Evolutionary conservation across 2,329 filamentous ascomycete species (phyloP).

Genomic region (Penicillium corylophilum): DNA sequence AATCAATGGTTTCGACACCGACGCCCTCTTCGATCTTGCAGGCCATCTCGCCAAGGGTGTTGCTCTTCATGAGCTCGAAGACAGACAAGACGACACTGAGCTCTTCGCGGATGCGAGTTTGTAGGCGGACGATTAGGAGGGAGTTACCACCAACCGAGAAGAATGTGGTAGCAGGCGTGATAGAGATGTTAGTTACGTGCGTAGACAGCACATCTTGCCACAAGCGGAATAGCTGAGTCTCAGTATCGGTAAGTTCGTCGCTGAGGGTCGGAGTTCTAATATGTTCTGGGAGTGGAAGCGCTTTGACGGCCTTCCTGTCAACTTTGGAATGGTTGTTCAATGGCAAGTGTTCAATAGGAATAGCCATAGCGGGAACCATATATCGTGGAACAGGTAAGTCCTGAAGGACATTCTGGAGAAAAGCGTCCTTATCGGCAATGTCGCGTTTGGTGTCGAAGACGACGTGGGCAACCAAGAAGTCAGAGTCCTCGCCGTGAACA

Average conservation of each 20-base stretch:
- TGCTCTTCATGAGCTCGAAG: constrained; percentile 39
- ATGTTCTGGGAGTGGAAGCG: constrained; percentile 6
- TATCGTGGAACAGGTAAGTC: constrained; percentile 33
- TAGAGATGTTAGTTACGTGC: not conserved
- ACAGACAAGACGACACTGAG: constrained; percentile 37
- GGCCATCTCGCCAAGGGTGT: constrained; percentile 45
- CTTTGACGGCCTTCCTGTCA: constrained; percentile 24
- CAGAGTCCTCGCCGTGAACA: not conserved
- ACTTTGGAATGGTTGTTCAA: constrained; percentile 27
- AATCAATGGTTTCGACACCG: constrained; percentile 32
- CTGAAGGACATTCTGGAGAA: constrained; percentile 17
- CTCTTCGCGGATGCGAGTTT: constrained; percentile 30
- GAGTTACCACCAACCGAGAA: constrained; percentile 32
- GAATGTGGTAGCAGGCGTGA: constrained; percentile 12
- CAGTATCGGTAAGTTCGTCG: constrained; percentile 1
- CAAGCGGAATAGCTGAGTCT: constrained; percentile 3
- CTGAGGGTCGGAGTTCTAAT: not conserved
- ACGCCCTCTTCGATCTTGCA: constrained; percentile 22
- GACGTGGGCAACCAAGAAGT: not conserved
- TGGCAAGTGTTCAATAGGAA: constrained; percentile 25
- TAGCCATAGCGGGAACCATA: constrained; percentile 31
- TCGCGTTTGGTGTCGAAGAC: constrained; percentile 12
- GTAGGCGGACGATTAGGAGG: constrained; percentile 33
- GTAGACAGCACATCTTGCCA: constrained; percentile 11
- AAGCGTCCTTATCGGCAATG: not conserved